These are phyloP conservation scores for Blastobotrys arbuscula DNA, from an alignment of 1,139 yeast species.

Conservation along the genomic window DNA sequence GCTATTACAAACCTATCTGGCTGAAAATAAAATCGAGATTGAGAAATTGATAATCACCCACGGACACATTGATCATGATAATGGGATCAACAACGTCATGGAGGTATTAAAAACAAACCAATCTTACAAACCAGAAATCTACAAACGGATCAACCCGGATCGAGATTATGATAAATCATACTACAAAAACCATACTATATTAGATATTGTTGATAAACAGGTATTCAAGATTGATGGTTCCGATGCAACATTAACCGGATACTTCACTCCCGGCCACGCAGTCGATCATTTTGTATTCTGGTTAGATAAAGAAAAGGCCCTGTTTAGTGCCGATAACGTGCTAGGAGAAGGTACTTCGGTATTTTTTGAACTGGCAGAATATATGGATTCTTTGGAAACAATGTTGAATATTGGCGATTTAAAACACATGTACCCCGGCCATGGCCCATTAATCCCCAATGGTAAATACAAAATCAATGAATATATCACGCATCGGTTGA, in stretches of 20 bases:
- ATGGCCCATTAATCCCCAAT: slow-evolving; percentile 34
- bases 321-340: slow-evolving; percentile 38
- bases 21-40: slow-evolving; percentile 26
- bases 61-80: slow-evolving; percentile 38
- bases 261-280: slow-evolving; percentile 38
- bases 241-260: slow-evolving; percentile 28
- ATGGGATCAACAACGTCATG: slow-evolving; percentile 29
- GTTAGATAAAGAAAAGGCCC: slow-evolving; percentile 33
- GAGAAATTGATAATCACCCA: slow-evolving; percentile 34
- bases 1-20: slow-evolving; percentile 26
- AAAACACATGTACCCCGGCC: slow-evolving; percentile 35
- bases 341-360: slow-evolving; percentile 38
- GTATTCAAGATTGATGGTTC: slow-evolving; percentile 27
- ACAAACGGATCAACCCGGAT: slow-evolving; percentile 13
- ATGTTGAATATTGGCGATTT: slow-evolving; percentile 25
- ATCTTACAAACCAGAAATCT: slow-evolving; percentile 12
- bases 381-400: slow-evolving; percentile 30
- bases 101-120: neutral
- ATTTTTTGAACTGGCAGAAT: slow-evolving; percentile 32
- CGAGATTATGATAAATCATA: neutral
- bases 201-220: slow-evolving; percentile 28
- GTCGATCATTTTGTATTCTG: slow-evolving; percentile 36
- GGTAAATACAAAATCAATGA: slow-evolving; percentile 30
- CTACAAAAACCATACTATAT: slow-evolving; percentile 6
- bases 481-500: slow-evolving; percentile 34